A percentile compares a stretch with the other conserved stretches of the same genome.
Evolutionary conservation across 208 protist species (phyloP).

Genomic region (Trypanosoma avium): DNA sequence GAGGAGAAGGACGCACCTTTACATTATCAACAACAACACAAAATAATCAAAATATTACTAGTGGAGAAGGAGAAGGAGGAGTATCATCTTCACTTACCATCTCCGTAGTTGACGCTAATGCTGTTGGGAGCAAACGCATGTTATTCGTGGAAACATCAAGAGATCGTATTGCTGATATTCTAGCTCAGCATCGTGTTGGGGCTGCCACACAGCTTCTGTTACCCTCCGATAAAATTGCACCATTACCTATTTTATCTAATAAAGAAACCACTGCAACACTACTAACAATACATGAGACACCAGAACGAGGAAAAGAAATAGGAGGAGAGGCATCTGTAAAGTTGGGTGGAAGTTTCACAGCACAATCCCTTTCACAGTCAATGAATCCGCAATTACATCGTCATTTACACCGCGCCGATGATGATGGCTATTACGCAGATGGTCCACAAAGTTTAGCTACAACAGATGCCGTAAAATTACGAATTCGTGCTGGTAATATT

Average conservation of each 20-base stretch:
- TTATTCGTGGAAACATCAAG: constrained; percentile 16
- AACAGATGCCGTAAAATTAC: constrained; percentile 1
- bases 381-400: neutral
- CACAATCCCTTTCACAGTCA: neutral
- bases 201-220: constrained; percentile 16
- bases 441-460: neutral
- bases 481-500: neutral
- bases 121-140: neutral
- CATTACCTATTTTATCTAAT: neutral
- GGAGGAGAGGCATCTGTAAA: neutral
- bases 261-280: neutral
- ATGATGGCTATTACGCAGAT: constrained; percentile 7
- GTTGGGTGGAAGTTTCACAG: no score
- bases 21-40: no score
- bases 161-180: constrained; percentile 22
- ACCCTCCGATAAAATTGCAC: neutral
- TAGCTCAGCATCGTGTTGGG: constrained; percentile 22
- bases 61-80: no score
- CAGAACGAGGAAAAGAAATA: neutral
- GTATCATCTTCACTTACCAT: constrained; percentile 26
- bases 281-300: no score
- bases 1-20: neutral
- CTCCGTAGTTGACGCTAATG: constrained; percentile 19
- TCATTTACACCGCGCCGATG: neutral
- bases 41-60: no score